Conservation (phyloP, 1,139 yeast genomes). For the Yamadazyma conglobata region DNA sequence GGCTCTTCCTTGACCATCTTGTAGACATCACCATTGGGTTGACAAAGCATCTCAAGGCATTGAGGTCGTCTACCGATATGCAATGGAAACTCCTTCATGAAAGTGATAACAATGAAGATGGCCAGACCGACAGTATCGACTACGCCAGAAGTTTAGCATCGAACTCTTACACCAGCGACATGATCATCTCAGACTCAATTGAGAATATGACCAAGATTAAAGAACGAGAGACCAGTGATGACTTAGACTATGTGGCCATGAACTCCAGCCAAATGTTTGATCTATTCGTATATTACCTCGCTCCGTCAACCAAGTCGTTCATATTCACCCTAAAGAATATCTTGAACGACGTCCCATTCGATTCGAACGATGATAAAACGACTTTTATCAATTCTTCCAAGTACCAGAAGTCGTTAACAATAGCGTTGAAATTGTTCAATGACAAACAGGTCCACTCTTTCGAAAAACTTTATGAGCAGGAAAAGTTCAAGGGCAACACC, state of each 20-base stretch:
- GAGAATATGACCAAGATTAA: constrained; percentile 23
- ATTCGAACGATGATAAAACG: constrained; percentile 23
- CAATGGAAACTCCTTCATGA: constrained; percentile 52
- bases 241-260: constrained; percentile 24
- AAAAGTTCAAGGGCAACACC: constrained; percentile 40
- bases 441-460: constrained; percentile 57
- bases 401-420: constrained; percentile 45
- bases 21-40: constrained; percentile 53
- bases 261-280: constrained; percentile 56
- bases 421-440: constrained; percentile 55
- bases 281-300: constrained; percentile 61
- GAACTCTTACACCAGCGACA: constrained; percentile 17
- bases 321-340: constrained; percentile 63
- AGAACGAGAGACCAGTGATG: constrained; percentile 6
- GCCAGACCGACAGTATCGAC: constrained; percentile 6
- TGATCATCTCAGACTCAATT: constrained; percentile 23
- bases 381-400: constrained; percentile 38
- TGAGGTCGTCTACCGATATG: constrained; percentile 65
- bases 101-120: constrained; percentile 7
- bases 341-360: constrained; percentile 58
- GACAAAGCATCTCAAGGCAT: constrained; percentile 61
- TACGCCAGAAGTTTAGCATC: constrained; percentile 13
- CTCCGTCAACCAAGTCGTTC: constrained; percentile 71
- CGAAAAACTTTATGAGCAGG: constrained; percentile 55
- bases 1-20: constrained; percentile 39